phyloP scores from a whole-genome alignment of 23 red algal genomes.

The Gracilaria caudata region DNA sequence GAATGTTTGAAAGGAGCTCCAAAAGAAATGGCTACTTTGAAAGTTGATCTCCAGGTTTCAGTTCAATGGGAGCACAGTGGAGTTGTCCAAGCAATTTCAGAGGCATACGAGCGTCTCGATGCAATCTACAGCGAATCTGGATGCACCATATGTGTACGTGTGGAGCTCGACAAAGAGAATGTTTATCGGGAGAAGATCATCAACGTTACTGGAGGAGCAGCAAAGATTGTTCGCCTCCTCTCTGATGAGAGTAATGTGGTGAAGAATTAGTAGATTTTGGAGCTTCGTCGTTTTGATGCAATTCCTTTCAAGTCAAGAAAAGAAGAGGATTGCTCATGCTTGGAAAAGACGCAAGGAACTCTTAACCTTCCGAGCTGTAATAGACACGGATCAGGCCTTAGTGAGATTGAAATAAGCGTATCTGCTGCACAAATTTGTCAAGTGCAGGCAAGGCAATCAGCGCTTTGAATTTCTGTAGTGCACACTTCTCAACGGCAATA shows the following conservation, averaged over 20 bases:
- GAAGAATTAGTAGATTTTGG: not conserved
- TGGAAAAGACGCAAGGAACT: no score
- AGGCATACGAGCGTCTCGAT: slow-evolving; percentile 1
- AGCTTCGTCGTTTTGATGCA: not conserved
- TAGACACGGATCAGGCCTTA: no score
- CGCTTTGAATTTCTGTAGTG: no score
- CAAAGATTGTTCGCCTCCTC: slow-evolving; percentile 23
- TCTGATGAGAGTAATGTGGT: not conserved
- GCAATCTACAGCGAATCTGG: slow-evolving; percentile 16
- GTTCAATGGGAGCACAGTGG: slow-evolving; percentile 28
- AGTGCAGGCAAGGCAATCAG: no score
- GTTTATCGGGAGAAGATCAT: not conserved
- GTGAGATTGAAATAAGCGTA: no score
- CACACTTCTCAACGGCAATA: no score
- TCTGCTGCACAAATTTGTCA: no score
- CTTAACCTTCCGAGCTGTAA: no score
- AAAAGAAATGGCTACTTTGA: slow-evolving; percentile 7
- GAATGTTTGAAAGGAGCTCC: slow-evolving; percentile 24
- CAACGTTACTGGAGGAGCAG: slow-evolving; percentile 9
- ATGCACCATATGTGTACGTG: slow-evolving; percentile 26
- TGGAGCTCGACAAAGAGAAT: not conserved
- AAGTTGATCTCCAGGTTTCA: slow-evolving; percentile 10
- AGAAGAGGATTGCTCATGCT: no score
- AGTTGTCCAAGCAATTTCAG: slow-evolving; percentile 28
- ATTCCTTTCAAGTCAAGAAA: not conserved